Conservation (phyloP, 2,329 filamentous ascomycete species). For the Aspergillus calidoustus region DNA sequence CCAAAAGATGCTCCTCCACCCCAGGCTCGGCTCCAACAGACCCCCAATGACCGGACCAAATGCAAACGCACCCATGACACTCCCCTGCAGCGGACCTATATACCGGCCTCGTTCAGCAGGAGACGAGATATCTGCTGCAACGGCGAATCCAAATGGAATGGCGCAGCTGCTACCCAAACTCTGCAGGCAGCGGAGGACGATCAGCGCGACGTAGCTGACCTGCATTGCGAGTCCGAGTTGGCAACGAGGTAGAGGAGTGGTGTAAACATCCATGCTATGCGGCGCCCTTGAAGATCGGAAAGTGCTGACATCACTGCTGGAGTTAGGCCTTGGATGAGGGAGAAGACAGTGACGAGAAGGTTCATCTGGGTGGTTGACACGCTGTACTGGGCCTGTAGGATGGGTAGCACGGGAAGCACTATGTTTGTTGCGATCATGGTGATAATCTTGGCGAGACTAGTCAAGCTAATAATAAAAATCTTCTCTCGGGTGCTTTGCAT, state of each 20-base stretch:
- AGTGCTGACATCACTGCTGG: no score
- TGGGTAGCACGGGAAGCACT: no score
- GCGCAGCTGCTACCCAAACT: constrained; percentile 65
- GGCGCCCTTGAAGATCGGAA: no score
- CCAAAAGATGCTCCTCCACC: constrained; percentile 73
- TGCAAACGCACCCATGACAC: constrained; percentile 55
- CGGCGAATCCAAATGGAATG: constrained; percentile 71
- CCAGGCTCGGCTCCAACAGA: constrained; percentile 64
- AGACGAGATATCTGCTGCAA: constrained; percentile 73
- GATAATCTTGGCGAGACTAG: no score
- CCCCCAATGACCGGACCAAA: constrained; percentile 68
- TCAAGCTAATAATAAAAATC: no score
- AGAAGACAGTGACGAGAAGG: no score
- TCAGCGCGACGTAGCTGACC: constrained; percentile 37
- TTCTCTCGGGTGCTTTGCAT: no score
- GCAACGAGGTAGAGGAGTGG: constrained; percentile 41
- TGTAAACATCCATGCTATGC: no score
- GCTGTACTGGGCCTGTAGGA: no score
- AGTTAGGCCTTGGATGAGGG: no score
- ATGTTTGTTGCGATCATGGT: no score
- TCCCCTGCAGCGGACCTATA: constrained; percentile 67
- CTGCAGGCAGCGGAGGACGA: constrained; percentile 45
- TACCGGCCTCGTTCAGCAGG: constrained; percentile 73
- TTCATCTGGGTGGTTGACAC: no score
- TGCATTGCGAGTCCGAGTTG: constrained; percentile 45